Percentiles rank a stretch among this genome's conserved stretches.
Evolutionary conservation across 2,329 filamentous ascomycete genomes (phyloP).

Genomic region (Sarocladium brachiariae): DNA sequence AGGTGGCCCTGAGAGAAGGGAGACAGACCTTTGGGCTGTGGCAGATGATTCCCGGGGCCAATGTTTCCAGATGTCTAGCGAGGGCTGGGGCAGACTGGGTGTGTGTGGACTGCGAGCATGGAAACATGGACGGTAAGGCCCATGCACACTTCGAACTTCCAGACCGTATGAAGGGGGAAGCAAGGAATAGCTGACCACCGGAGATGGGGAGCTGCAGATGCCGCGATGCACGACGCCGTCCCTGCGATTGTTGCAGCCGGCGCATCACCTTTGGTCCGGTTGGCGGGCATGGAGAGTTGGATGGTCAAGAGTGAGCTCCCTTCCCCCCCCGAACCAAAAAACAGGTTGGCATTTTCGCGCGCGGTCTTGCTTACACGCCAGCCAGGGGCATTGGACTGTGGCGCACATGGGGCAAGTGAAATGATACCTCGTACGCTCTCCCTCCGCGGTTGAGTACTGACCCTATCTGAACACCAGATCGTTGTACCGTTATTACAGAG

Average conservation of each 20-base stretch:
- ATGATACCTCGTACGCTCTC: too few relatives aligned
- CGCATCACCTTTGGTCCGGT: conserved; percentile 37
- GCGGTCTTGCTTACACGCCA: background rate
- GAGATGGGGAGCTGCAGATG: conserved; percentile 24
- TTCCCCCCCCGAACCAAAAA: too few relatives aligned
- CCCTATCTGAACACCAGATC: conserved; percentile 23
- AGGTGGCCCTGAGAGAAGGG: conserved; percentile 40
- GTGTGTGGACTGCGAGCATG: conserved; percentile 50
- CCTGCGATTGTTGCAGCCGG: conserved; percentile 43
- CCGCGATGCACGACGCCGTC: conserved; percentile 46
- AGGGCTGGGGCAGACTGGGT: conserved; percentile 60
- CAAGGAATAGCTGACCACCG: background rate
- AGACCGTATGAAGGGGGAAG: background rate
- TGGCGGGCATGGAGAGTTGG: conserved; percentile 44
- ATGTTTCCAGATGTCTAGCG: conserved; percentile 53
- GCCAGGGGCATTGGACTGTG: conserved; percentile 40
- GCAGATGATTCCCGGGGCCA: conserved; percentile 57
- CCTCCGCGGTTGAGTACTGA: too few relatives aligned
- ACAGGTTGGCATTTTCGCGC: too few relatives aligned
- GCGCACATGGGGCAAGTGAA: conserved; percentile 42
- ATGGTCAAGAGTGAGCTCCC: conserved; percentile 35
- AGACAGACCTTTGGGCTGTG: conserved; percentile 49
- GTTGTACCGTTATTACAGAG: conserved; percentile 39
- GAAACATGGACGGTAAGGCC: conserved; percentile 39
- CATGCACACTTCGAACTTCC: background rate